Percentiles rank a stretch among this genome's conserved stretches.
Evolutionary conservation across 164 flowering plant genomes (phyloP).

Genomic region (Cinnamomum chago): DNA sequence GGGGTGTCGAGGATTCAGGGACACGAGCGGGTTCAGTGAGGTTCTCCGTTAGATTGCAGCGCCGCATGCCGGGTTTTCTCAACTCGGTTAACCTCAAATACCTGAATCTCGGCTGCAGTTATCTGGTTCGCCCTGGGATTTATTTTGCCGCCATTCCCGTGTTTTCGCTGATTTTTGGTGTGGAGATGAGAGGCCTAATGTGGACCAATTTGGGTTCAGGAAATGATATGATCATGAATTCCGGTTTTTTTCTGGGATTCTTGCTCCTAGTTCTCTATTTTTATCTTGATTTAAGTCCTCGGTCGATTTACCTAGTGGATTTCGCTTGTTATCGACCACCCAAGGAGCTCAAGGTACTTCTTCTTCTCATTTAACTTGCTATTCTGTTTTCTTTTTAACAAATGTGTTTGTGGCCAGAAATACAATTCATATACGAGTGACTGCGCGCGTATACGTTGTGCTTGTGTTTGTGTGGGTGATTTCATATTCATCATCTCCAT

Average conservation of each 20-base stretch:
- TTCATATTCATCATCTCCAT: too few relatives aligned
- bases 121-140: constrained; percentile 37
- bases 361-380: background rate
- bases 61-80: constrained; percentile 50
- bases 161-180: constrained; percentile 20
- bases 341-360: constrained; percentile 51
- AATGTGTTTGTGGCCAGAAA: background rate
- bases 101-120: constrained; percentile 56
- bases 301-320: constrained; percentile 52
- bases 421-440: background rate
- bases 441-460: too few relatives aligned
- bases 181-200: constrained; percentile 28
- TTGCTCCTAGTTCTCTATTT: constrained; percentile 19
- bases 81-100: constrained; percentile 58
- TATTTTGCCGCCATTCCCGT: constrained; percentile 29
- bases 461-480: too few relatives aligned
- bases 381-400: background rate
- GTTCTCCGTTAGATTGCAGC: constrained; percentile 51
- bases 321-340: constrained; percentile 65
- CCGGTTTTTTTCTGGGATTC: constrained; percentile 19
- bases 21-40: constrained; percentile 41
- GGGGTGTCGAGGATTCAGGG: constrained; percentile 40
- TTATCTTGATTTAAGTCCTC: constrained; percentile 33
- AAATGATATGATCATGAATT: constrained; percentile 8
- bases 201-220: constrained; percentile 19